Conservation (phyloP, 441 rosid species). For the Populus hybrid region DNA sequence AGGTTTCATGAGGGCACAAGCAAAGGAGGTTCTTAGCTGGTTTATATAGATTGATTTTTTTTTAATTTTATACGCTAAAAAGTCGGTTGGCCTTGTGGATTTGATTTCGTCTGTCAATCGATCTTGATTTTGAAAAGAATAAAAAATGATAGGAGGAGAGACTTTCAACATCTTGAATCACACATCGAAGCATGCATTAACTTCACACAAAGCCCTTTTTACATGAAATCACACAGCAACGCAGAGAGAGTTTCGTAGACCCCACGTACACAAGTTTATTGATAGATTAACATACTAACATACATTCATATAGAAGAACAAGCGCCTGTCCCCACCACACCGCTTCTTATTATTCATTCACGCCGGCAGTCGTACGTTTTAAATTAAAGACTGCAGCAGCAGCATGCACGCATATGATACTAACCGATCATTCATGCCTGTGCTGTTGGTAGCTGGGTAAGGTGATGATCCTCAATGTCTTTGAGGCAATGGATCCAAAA, state of each 20-base stretch:
- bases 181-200: neutral
- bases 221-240: neutral
- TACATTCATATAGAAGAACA: neutral
- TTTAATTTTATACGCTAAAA: neutral
- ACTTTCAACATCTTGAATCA: neutral
- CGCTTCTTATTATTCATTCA: neutral
- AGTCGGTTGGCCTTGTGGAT: too few species aligned
- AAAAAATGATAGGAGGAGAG: neutral
- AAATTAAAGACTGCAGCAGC: too few species aligned
- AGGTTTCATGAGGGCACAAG: too few species aligned
- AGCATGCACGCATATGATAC: neutral
- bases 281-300: neutral
- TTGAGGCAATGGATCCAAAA: neutral
- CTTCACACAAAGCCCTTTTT: neutral
- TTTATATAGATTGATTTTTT: too few species aligned
- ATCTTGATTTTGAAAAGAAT: neutral
- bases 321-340: neutral
- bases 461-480: constrained; percentile 3
- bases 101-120: too few species aligned
- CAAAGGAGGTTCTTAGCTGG: too few species aligned
- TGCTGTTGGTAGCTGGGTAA: neutral
- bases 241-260: neutral
- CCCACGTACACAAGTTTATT: neutral
- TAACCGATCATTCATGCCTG: neutral
- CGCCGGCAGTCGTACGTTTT: too few species aligned